Evolutionary conservation across 306 rosid genomes (phyloP), one percentile per base, ranked within the genome.

Genomic region (Vigna trinervia): DNA sequence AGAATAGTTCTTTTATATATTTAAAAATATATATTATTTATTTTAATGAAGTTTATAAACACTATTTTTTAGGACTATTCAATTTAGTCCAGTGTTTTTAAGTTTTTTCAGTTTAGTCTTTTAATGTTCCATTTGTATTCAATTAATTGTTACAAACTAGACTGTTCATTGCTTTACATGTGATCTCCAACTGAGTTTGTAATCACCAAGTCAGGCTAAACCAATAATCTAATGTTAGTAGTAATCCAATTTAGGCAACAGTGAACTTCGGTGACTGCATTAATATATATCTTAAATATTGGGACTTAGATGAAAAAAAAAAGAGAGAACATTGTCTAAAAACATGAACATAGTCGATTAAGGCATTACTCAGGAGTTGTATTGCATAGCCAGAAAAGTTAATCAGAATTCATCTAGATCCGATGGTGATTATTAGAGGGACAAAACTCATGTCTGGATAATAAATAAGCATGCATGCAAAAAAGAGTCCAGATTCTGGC

Each of bases 11-110:
- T 7, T 64, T 22, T 10, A 23, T 4, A 20, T 3, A 54, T 8
- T 8, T 15, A 43, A 1, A 43, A 1, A 19, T 4, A 1, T 8
- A 26, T 26, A 12, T 15, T 26, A 14, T 26, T 69, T 51, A 12
- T 5, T 50, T 75, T 62, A 38, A 20, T 76, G 36, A 48, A 46
- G 78, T 75, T 63, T 22, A 12, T 75, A 34, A 22, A 14, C 30
- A 15, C 30, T 66, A 19, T 28, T 43, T 67, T 54, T n/a, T 57
- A 53, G 58, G 64, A 63, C 13, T 20, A 50, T 62, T 48, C 38
- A 47, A 34, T 61, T 32, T 50, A 63, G 38, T 66, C 48, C 54
- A 1, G 45, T 68, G 51, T 56, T 54, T 77, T 77, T 14, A 23
- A 15, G 22, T 3, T n/a, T 30, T 23, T 57, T 28, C 51, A 20